Evolutionary conservation across 2,329 filamentous ascomycete species (phyloP).

Genomic region (Colletotrichum viniferum): DNA sequence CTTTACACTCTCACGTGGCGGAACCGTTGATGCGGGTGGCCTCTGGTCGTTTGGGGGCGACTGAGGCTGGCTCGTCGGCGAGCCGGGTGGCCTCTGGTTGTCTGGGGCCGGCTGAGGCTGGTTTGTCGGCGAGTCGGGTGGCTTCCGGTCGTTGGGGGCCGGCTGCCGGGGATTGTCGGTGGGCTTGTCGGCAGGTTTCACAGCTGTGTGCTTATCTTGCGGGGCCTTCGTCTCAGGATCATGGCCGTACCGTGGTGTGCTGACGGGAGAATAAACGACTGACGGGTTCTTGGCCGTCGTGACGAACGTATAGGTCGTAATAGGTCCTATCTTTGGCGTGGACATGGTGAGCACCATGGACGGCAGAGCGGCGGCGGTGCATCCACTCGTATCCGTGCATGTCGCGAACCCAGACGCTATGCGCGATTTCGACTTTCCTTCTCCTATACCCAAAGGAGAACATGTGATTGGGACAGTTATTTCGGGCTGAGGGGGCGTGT

Average conservation of each 20-base stretch:
- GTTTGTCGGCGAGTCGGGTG: background rate
- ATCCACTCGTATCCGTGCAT: background rate
- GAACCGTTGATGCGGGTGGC: background rate
- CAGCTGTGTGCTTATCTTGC: background rate
- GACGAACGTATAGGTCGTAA: slow-evolving; percentile 45
- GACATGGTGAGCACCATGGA: background rate
- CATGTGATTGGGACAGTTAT: slow-evolving; percentile 36
- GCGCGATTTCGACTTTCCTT: background rate
- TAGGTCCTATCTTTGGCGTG: slow-evolving; percentile 15
- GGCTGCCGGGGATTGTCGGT: background rate
- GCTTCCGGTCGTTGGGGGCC: slow-evolving; percentile 2
- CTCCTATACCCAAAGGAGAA: background rate
- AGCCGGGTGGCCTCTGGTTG: slow-evolving; percentile 5
- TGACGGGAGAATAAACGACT: slow-evolving; percentile 40
- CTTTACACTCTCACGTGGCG: background rate
- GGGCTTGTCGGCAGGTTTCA: background rate
- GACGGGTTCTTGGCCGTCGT: slow-evolving; percentile 62
- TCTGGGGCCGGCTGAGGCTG: background rate
- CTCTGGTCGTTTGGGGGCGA: background rate
- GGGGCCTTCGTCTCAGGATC: slow-evolving; percentile 5
- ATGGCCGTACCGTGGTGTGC: slow-evolving; percentile 18
- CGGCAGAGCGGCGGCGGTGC: background rate
- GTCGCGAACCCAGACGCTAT: background rate
- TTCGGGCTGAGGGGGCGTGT: slow-evolving; percentile 49
- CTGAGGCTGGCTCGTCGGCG: background rate